Conservation (phyloP, 257 asterid species). For the Ilex aquifolium region DNA sequence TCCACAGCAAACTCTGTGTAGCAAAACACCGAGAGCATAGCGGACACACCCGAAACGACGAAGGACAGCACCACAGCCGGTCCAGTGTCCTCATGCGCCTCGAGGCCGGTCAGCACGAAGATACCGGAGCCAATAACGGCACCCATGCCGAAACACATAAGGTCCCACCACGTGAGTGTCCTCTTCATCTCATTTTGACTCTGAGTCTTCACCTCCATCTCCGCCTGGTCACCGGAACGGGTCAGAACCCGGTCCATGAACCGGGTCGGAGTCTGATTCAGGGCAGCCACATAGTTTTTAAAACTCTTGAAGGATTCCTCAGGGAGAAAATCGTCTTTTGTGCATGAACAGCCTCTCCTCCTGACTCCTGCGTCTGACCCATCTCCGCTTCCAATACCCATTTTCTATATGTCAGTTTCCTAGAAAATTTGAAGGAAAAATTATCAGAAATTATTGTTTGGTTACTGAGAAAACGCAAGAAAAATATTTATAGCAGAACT, state of each 20-base stretch:
- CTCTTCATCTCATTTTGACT: conserved; percentile 52
- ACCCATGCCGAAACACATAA: conserved; percentile 76
- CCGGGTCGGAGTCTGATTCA: conserved; percentile 47
- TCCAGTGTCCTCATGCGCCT: conserved; percentile 43
- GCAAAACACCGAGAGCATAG: conserved; percentile 56
- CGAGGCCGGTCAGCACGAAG: conserved; percentile 56
- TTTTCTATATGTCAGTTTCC: too few species aligned
- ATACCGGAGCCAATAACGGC: conserved; percentile 66
- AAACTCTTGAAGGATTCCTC: conserved; percentile 63
- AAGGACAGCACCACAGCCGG: conserved; percentile 63
- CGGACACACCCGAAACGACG: conserved; percentile 52
- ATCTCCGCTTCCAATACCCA: conserved; percentile 9
- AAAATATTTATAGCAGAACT: too few species aligned
- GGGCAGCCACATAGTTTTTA: conserved; percentile 41
- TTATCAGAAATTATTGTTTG: too few species aligned
- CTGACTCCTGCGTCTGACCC: conserved; percentile 14
- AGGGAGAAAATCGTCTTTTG: conserved; percentile 65
- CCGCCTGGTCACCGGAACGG: conserved; percentile 41
- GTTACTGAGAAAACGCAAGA: too few species aligned
- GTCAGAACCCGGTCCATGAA: conserved; percentile 36
- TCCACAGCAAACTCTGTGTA: conserved; percentile 63
- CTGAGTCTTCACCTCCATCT: conserved; percentile 45
- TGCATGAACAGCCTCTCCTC: conserved; percentile 30
- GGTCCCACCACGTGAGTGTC: conserved; percentile 63
- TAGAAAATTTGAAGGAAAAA: too few species aligned